Evolutionary conservation across 331 rosid species (phyloP).

Genomic region (Erythrophleum ivorense): DNA sequence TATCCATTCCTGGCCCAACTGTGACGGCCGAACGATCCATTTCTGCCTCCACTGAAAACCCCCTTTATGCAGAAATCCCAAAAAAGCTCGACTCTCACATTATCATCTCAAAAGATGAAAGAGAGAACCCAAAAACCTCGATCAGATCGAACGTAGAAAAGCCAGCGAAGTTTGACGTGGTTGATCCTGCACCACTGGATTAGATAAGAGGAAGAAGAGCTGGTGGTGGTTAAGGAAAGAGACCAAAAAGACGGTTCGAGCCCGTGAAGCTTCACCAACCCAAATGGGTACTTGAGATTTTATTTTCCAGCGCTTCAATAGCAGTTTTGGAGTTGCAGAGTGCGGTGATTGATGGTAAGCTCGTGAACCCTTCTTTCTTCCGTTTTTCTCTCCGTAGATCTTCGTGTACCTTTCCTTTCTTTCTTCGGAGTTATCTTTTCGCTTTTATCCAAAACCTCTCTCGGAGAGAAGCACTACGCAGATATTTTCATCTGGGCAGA

Average conservation of each 20-base stretch:
- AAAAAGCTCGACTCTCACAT: conserved; percentile 36
- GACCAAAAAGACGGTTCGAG: conserved; percentile 41
- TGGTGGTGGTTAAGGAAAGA: conserved; percentile 47
- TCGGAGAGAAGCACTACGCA: neutral
- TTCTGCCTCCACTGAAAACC: conserved; percentile 19
- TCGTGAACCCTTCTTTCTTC: conserved; percentile 40
- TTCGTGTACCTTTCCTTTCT: neutral
- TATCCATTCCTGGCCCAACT: conserved; percentile 79
- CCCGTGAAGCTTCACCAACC: conserved; percentile 77
- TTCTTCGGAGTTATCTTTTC: conserved; percentile 31
- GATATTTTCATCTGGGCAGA: conserved; percentile 11
- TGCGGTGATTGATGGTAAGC: conserved; percentile 39
- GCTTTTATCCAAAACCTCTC: conserved; percentile 42
- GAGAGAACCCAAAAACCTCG: conserved; percentile 36
- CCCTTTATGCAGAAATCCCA: conserved; percentile 31
- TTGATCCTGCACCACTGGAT: conserved; percentile 46
- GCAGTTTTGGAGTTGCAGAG: conserved; percentile 31
- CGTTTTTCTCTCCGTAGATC: neutral
- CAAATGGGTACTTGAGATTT: conserved; percentile 14
- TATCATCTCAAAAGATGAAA: conserved; percentile 22
- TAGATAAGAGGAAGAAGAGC: conserved; percentile 16
- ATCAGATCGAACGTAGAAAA: conserved; percentile 43
- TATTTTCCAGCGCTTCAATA: conserved; percentile 6
- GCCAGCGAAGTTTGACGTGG: conserved; percentile 47
- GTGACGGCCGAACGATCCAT: conserved; percentile 70